Evolutionary conservation across 441 rosid genomes (phyloP), one percentile per base, ranked within the genome.

Genomic region (Theobroma grandiflorum): DNA sequence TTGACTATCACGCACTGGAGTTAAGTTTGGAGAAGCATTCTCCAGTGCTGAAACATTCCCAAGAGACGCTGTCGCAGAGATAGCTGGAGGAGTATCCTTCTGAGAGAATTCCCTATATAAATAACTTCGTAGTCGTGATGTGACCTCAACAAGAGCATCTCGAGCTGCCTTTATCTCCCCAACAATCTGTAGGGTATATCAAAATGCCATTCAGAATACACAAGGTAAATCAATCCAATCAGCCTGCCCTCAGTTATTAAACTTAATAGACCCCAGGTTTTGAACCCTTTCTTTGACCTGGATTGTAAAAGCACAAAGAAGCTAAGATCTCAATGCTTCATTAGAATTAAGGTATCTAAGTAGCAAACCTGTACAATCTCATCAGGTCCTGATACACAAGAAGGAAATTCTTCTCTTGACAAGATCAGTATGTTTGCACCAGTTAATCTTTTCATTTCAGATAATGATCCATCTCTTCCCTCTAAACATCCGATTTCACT

Each of bases 131-230:
- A 97, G 73, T 72, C 88, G 85, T 53, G 91, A 89, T 1, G 99
- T 95, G 86, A 97, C 84, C 86, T 95, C 98, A 73, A 95, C 91
- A 82, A 97, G 99, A 78, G 99, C 99, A 71, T 90, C 87, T 62
- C 99, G 91, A 67, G 99, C 99, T 59, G 95, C 92, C 86, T 67
- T 88, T 79, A 97, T 94, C 82, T 97, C 99, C 35, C 99, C 99
- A 76, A 88, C 89, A 79, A 97, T 97, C 99, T 97, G 91, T 71
- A 76, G 4, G 40, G 64, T 71, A 77, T 26, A 81, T 67, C 18
- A 73, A 55, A 79, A 82, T 26, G 37, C 11, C 58, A 65, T 67
- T 90, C 68, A 81, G 76, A 80, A 78, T 75, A 55, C 38, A 53
- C 20, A 75, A 62, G 49, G 78, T 40, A 35, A 40, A 61, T 43